Percentiles rank a stretch among this genome's conserved stretches.
Evolutionary conservation across 371 early-diverging fungal species (phyloP).

Genomic region (Mucor saturninus): DNA sequence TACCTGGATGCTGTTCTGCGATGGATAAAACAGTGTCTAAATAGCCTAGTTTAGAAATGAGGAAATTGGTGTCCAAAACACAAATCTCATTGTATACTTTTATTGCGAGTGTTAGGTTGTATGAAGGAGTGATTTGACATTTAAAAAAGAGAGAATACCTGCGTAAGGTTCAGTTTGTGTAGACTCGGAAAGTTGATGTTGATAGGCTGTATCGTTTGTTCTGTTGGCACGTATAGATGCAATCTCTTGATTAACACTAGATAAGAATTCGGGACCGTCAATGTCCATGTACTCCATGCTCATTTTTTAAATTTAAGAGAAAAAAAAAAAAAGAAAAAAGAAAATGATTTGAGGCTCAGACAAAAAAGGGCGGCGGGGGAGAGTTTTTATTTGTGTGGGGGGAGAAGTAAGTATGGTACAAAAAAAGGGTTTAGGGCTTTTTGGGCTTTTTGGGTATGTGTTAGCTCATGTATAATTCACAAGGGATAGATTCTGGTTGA

Average conservation of each 20-base stretch:
- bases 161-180: background rate
- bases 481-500: constrained; percentile 15
- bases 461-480: constrained; percentile 30
- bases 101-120: background rate
- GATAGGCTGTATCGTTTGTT: background rate
- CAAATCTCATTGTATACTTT: constrained; percentile 23
- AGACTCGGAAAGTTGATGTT: background rate
- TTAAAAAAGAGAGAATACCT: too few relatives aligned
- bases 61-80: constrained; percentile 48
- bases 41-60: constrained; percentile 43
- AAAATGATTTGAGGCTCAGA: background rate
- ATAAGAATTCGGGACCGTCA: constrained; percentile 47
- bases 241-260: constrained; percentile 38
- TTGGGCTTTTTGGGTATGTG: background rate
- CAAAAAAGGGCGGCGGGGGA: too few relatives aligned
- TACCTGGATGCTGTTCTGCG: constrained; percentile 30
- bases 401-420: constrained; percentile 8
- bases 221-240: constrained; percentile 25
- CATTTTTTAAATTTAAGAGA: background rate
- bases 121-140: too few relatives aligned
- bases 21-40: constrained; percentile 25
- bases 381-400: background rate
- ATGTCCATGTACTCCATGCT: constrained; percentile 39
- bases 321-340: background rate
- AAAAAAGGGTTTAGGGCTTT: background rate